Conservation (phyloP, 1,139 yeast genomes). For the Debaryomyces nepalensis region DNA sequence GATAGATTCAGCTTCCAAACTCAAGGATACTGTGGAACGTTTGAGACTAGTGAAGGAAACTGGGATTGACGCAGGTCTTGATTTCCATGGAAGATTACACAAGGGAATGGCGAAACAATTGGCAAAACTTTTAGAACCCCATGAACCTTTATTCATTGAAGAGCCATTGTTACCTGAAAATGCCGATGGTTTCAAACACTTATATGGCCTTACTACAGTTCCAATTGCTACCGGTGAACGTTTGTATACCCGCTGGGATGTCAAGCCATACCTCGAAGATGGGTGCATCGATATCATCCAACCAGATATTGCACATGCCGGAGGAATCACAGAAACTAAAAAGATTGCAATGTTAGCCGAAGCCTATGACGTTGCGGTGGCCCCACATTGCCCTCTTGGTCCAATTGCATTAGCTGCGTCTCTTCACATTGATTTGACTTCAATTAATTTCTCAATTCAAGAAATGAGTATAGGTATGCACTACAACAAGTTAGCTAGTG, state of each 20-base stretch:
- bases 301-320: slow-evolving; percentile 32
- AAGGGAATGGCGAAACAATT: slow-evolving; percentile 9
- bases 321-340: slow-evolving; percentile 31
- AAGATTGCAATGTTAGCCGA: slow-evolving; percentile 32
- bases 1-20: slow-evolving; percentile 9
- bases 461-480: slow-evolving; percentile 10
- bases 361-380: slow-evolving; percentile 31
- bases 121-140: slow-evolving; percentile 23
- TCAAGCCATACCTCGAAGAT: slow-evolving; percentile 27
- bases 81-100: slow-evolving; percentile 8
- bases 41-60: slow-evolving; percentile 7
- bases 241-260: slow-evolving; percentile 28
- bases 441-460: slow-evolving; percentile 21
- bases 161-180: slow-evolving; percentile 33
- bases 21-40: slow-evolving; percentile 8
- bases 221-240: slow-evolving; percentile 34
- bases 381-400: slow-evolving; percentile 35
- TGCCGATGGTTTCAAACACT: slow-evolving; percentile 26
- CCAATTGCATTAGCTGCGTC: slow-evolving; percentile 33
- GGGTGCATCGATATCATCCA: slow-evolving; percentile 31
- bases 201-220: slow-evolving; percentile 26
- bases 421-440: slow-evolving; percentile 26
- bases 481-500: slow-evolving; percentile 10
- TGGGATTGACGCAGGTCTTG: slow-evolving; percentile 6
- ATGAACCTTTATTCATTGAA: slow-evolving; percentile 30